Evolutionary conservation across 306 rosid species (phyloP).

Genomic region (Vigna angularis): DNA sequence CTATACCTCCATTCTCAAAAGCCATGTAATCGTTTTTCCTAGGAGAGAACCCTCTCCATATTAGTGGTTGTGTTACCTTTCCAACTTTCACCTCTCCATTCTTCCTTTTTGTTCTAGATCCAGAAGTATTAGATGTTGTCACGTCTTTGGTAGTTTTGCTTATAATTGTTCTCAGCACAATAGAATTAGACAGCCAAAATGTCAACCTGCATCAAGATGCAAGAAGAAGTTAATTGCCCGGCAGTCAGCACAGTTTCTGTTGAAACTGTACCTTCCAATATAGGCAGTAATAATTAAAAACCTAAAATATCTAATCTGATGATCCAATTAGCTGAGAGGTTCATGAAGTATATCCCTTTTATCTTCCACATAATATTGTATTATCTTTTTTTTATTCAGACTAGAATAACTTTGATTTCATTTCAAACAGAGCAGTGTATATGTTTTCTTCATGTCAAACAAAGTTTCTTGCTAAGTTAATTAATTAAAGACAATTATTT

Average conservation of each 20-base stretch:
- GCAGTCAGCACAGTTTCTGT: slow-evolving; percentile 20
- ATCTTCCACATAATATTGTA: slow-evolving; percentile 22
- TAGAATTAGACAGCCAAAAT: slow-evolving; percentile 87
- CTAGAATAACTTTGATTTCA: slow-evolving; percentile 30
- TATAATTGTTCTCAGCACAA: slow-evolving; percentile 80
- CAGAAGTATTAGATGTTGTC: slow-evolving; percentile 48
- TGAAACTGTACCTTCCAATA: slow-evolving; percentile 30
- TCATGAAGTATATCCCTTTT: neutral
- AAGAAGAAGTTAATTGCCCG: slow-evolving; percentile 38
- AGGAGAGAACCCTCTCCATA: slow-evolving; percentile 72
- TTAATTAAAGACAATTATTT: neutral
- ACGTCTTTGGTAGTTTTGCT: slow-evolving; percentile 57
- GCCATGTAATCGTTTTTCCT: slow-evolving; percentile 53
- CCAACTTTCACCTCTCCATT: slow-evolving; percentile 52
- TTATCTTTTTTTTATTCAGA: neutral
- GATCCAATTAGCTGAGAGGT: slow-evolving; percentile 17
- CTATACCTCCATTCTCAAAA: slow-evolving; percentile 50
- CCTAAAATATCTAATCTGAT: slow-evolving; percentile 31
- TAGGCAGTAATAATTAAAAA: slow-evolving; percentile 43
- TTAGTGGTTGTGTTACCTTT: slow-evolving; percentile 52
- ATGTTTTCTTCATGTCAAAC: neutral
- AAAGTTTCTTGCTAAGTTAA: slow-evolving; percentile 20
- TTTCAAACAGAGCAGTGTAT: slow-evolving; percentile 15
- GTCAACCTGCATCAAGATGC: slow-evolving; percentile 70
- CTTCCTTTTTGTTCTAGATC: slow-evolving; percentile 58